These are phyloP conservation scores for Solanum aculeatissimum DNA, from an alignment of 305 asterid genomes.

Conservation along the genomic window DNA sequence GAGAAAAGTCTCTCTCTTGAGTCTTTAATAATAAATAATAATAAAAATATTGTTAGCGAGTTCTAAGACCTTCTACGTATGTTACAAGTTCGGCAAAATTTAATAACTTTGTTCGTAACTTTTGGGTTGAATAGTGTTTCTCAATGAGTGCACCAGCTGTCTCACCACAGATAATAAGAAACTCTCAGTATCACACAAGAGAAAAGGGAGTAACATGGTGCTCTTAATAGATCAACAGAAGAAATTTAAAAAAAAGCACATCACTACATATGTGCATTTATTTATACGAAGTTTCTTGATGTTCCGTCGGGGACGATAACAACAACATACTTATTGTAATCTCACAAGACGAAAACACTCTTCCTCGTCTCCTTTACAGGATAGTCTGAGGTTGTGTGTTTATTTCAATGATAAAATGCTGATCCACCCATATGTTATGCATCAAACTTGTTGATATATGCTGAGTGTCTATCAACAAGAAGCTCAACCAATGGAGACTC, in stretches of 20 bases:
- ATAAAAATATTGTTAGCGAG: too few relatives aligned
- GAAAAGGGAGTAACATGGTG: too few relatives aligned
- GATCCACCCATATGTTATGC: neutral
- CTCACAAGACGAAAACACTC: neutral
- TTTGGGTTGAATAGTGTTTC: neutral
- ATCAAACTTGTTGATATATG: constrained; percentile 15
- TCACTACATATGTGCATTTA: neutral
- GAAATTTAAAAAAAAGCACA: too few relatives aligned
- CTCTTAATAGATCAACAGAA: too few relatives aligned
- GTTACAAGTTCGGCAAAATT: too few relatives aligned
- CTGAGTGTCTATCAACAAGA: constrained; percentile 56
- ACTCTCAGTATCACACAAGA: too few relatives aligned
- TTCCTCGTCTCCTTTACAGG: neutral
- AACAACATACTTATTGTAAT: too few relatives aligned
- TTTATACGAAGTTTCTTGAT: neutral
- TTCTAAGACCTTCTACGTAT: too few relatives aligned
- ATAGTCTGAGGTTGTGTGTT: neutral
- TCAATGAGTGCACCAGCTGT: neutral
- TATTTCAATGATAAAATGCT: neutral
- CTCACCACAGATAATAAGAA: too few relatives aligned
- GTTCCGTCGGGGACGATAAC: neutral
- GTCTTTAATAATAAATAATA: too few relatives aligned
- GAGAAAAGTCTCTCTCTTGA: too few relatives aligned
- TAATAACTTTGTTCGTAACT: neutral
- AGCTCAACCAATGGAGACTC: constrained; percentile 63